Percentiles rank a stretch among this genome's conserved stretches.
Conservation (phyloP, 306 rosid genomes). For the Cyclanthera cordifolia region DNA sequence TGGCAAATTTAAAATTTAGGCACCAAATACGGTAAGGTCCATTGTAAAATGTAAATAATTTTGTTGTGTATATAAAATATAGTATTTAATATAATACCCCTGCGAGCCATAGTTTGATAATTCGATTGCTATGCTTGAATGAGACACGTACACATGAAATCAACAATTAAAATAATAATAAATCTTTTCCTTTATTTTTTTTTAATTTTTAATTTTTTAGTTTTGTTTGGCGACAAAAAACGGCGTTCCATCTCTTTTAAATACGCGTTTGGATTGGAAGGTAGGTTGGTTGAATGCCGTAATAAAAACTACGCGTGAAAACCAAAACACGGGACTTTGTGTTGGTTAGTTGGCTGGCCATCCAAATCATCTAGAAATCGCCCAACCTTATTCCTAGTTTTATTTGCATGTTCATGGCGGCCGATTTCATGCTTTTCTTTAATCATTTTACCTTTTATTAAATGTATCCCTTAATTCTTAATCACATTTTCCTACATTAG, state of each 20-base stretch:
- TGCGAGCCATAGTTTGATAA: not conserved
- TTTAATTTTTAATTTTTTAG: not conserved
- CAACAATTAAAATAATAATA: too few relatives aligned
- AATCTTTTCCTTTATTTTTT: not conserved
- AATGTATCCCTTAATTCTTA: too few relatives aligned
- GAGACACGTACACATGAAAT: not conserved
- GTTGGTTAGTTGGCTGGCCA: not conserved
- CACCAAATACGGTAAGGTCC: too few relatives aligned
- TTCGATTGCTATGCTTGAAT: not conserved
- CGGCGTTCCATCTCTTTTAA: constrained; percentile 4
- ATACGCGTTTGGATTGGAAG: constrained; percentile 11
- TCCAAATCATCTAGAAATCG: constrained; percentile 8
- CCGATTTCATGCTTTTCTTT: too few relatives aligned
- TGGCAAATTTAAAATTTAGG: too few relatives aligned
- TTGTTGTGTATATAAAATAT: too few relatives aligned
- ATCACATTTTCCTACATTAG: too few relatives aligned
- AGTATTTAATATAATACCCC: too few relatives aligned
- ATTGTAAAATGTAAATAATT: too few relatives aligned
- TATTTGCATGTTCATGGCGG: too few relatives aligned
- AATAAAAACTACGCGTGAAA: constrained; percentile 3
- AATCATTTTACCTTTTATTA: too few relatives aligned
- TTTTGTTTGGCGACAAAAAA: constrained; percentile 4
- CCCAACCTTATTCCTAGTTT: too few relatives aligned
- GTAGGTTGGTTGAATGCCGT: not conserved
- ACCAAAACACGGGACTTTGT: not conserved